Evolutionary conservation across 257 asterid genomes (phyloP), one percentile per base, ranked within the genome.

Genomic region (Solanum acaule): DNA sequence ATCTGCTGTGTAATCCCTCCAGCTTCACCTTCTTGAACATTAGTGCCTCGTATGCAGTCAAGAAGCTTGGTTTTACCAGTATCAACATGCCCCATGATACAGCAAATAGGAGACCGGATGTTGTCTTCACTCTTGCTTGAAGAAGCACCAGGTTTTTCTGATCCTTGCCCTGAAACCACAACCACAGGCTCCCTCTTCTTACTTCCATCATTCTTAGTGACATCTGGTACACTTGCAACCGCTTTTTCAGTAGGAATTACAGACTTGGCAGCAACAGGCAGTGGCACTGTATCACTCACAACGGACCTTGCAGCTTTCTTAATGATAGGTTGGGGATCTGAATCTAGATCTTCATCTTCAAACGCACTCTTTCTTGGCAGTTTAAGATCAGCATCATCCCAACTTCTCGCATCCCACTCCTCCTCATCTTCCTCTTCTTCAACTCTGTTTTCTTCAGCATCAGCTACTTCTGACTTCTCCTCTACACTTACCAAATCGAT

Each of bases 1-100:
- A 96, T 97, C 90, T 97, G 99, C 90, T 97, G 99, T 27, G 99
- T 97, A 89, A 95, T 96, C 84, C 99, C 99, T 88, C 99, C 99
- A 88, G 99, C 99, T 92, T 97, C 99, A 40, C 99, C 99, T 93
- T 95, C 99, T 93, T 97, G 99, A 91, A 97, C 99, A 91, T 95
- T 94, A 86, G 99, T 96, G 59, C 99, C 98, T 89, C 99, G 91
- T 89, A 97, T 95, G 92, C 99, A 97, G 82, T 97, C 99, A 83
- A 97, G 99, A 87, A 97, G 92, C 92, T 96, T 96, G 33, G 99
- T 97, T 91, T 97, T 97, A 83, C 99, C 99, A 49, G 99, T 94
- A 93, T 97, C 99, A 40, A 97, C 99, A 82, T 97, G 99, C 20
- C 99, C 99, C 99, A 96, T 97, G 77, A 97, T 97, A 93, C 99